phyloP scores from a whole-genome alignment of 2,329 filamentous ascomycete species.

The Arthrobotrys sinensis region DNA sequence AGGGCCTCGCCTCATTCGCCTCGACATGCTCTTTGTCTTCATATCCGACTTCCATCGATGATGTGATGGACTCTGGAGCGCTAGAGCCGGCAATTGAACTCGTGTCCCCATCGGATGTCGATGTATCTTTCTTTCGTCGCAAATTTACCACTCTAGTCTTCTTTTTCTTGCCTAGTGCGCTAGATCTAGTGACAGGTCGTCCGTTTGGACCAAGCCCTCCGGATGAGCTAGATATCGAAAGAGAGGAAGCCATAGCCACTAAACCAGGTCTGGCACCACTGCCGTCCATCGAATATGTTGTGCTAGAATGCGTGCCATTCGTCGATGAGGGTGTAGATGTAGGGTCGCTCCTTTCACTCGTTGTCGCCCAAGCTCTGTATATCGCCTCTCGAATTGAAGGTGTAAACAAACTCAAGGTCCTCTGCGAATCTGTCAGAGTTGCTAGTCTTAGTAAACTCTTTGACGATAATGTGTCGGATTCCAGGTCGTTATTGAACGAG shows the following conservation, averaged over 20 bases:
- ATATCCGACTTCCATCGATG: constrained; percentile 74
- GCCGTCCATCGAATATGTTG: constrained; percentile 82
- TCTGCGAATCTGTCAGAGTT: constrained; percentile 86
- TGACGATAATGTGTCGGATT: constrained; percentile 88
- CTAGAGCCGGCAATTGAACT: constrained; percentile 52
- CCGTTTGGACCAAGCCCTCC: constrained; percentile 58
- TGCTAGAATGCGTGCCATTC: constrained; percentile 67
- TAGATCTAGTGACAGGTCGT: constrained; percentile 70
- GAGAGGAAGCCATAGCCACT: constrained; percentile 54
- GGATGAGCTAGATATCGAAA: constrained; percentile 55
- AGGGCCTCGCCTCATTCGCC: constrained; percentile 34
- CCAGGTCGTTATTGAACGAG: constrained; percentile 82
- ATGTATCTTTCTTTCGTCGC: constrained; percentile 73
- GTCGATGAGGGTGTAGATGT: constrained; percentile 67
- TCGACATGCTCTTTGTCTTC: constrained; percentile 60
- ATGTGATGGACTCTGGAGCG: constrained; percentile 67
- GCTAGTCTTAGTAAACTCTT: constrained; percentile 90
- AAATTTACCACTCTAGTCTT: constrained; percentile 83
- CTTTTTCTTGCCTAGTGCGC: constrained; percentile 82
- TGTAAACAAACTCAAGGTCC: constrained; percentile 91
- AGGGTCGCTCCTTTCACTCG: constrained; percentile 68
- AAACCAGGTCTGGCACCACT: constrained; percentile 72
- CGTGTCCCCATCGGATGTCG: constrained; percentile 49
- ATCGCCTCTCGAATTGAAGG: constrained; percentile 91
- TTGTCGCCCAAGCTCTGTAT: constrained; percentile 91